Evolutionary conservation across 495 filamentous ascomycete genomes (phyloP), one percentile per base, ranked within the genome.

Genomic region (Xylaria telfairii): DNA sequence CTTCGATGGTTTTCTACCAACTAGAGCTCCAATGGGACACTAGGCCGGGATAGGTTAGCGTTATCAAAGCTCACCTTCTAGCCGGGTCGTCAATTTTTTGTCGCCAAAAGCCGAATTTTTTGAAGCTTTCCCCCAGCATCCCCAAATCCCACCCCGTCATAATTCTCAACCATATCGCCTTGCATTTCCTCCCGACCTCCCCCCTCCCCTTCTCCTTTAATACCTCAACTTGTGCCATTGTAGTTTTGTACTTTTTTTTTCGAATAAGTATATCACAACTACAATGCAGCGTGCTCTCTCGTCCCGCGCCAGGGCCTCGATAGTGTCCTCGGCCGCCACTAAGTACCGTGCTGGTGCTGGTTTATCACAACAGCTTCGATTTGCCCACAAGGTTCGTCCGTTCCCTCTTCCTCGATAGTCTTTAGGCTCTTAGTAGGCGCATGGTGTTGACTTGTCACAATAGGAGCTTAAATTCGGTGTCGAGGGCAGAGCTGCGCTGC

Each of bases 381-480:
- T 94, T 80, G 92, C 93, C 67, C 94, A 97, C 88, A 97, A 97
- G 93, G 93, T 95, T 84, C 72, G 89, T 82, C 32, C 57, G 46
- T 37, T 77, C 59, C 59, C 39, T 10, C 59, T 17, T n/a, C 42
- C 19, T 53, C 13, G 12, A 34, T 6, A 6, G 4, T 12, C 15
- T 8, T 3, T 12, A 19, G 30, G n/a, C 17, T 15, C 5, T 28
- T 61, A 13, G 47, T 17, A 24, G 47, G 47, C 24, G 21, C n/a
- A 15, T 12, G 0, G 7, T 61, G 13, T 67, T 78, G 24, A 78
- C 70, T 63, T 2, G 42, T 49, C 63, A 24, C 73, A n/a, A 49
- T 77, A 98, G 95, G 96, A 99, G 79, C 88, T 99, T 77, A 98
- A 97, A 86, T 99, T 99, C 77, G 96, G 96, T 76, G 96, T 98